A percentile compares a stretch with the other conserved stretches of the same genome.
These are phyloP conservation scores for Ambrosia artemisiifolia DNA, from an alignment of 129 eudicot genomes.

Conservation along the genomic window DNA sequence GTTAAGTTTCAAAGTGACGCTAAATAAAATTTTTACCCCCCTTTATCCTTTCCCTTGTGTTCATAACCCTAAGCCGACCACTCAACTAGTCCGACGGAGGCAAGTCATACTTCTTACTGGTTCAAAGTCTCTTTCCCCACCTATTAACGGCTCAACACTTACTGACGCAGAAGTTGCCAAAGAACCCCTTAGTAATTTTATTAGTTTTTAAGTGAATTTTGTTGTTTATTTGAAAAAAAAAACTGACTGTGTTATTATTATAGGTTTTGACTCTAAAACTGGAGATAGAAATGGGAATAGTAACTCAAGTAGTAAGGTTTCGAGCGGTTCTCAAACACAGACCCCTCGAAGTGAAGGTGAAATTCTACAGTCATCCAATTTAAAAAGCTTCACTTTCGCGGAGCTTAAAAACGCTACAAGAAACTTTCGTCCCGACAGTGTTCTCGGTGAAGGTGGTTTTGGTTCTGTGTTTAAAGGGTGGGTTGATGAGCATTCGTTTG, in stretches of 20 bases:
- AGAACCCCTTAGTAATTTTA: too few relatives aligned
- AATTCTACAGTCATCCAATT: conserved; percentile 61
- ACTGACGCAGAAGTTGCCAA: too few relatives aligned
- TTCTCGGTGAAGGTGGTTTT: conserved; percentile 85
- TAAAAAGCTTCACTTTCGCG: conserved; percentile 61
- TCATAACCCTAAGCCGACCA: too few relatives aligned
- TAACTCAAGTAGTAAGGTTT: conserved; percentile 52
- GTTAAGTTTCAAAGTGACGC: too few relatives aligned
- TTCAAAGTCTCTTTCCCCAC: too few relatives aligned
- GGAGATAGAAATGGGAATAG: conserved; percentile 51
- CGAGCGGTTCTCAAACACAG: conserved; percentile 52
- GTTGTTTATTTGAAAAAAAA: not conserved
- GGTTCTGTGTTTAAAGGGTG: conserved; percentile 92
- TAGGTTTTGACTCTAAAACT: conserved; percentile 46
- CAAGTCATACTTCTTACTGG: too few relatives aligned
- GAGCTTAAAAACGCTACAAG: conserved; percentile 67
- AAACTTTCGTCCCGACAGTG: conserved; percentile 79
- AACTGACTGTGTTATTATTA: not conserved
- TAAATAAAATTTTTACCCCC: too few relatives aligned
- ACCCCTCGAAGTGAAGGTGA: conserved; percentile 81
- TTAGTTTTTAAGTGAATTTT: not conserved
- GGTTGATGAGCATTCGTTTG: conserved; percentile 68
- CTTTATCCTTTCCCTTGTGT: too few relatives aligned
- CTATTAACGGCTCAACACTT: too few relatives aligned
- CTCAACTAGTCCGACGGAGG: too few relatives aligned